A percentile compares a stretch with the other conserved stretches of the same genome.
Evolutionary conservation across 2,329 filamentous ascomycete species (phyloP).

Genomic region (Fusarium pilosicola): DNA sequence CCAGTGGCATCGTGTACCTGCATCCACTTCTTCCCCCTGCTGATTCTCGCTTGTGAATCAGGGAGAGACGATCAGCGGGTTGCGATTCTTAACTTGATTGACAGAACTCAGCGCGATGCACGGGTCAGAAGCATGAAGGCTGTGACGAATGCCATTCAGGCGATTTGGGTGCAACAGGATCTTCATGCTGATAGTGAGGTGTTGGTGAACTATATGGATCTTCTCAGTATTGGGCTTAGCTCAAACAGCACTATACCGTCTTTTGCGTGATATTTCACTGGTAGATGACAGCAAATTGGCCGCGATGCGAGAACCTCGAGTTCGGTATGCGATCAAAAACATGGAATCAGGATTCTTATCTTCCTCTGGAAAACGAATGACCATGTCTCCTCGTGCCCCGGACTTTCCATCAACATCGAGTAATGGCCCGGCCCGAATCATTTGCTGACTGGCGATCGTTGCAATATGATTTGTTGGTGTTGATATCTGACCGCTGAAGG

Average conservation of each 20-base stretch:
- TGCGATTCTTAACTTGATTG: conserved; percentile 45
- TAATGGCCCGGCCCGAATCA: not conserved
- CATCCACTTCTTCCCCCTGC: conserved; percentile 49
- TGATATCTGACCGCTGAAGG: not conserved
- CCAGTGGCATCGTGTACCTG: conserved; percentile 31
- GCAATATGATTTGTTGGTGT: not conserved
- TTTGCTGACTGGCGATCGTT: not conserved
- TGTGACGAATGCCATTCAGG: conserved; percentile 39
- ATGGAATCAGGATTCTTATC: not conserved
- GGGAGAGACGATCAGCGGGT: conserved; percentile 47
- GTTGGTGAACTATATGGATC: conserved; percentile 44
- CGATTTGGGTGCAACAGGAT: conserved; percentile 50
- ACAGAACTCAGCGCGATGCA: conserved; percentile 35
- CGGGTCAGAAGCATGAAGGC: conserved; percentile 38
- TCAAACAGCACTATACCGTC: conserved; percentile 23
- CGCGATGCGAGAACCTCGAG: not conserved
- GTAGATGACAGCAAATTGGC: not conserved
- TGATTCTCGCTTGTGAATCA: conserved; percentile 50
- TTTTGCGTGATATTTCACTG: not conserved
- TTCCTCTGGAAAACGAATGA: not conserved
- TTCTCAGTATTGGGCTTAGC: conserved; percentile 37
- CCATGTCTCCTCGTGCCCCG: not conserved
- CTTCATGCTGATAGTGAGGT: conserved; percentile 46
- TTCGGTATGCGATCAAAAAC: not conserved
- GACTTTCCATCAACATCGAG: not conserved